Evolutionary conservation across 805 yeast genomes (phyloP), one percentile per base, ranked within the genome.

Genomic region (Grigorovia yakushimaensis): DNA sequence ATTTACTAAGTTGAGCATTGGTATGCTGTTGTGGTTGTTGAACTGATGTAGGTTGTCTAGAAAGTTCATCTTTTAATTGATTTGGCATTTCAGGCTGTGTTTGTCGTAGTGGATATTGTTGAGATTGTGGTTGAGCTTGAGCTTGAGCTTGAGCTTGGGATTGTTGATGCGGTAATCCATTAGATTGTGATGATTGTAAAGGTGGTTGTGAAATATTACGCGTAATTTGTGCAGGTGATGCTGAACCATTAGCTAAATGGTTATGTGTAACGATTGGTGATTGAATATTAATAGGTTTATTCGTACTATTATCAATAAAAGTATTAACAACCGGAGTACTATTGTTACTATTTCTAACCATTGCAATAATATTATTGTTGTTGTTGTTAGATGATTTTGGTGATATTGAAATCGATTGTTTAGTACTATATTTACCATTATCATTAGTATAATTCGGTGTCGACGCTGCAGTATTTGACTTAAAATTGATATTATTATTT

Each of bases 71-170:
- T 27, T 27, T 27, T 15, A 27, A 27, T 27, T 27, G 33, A 27
- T 10, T 27, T 27, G 33, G 13, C 13, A 27, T 10, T 27, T 27
- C 33, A 27, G 33, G 4, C 15, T 27, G 5, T 7, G 9, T 27
- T 35, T 45, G 52, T 11, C 41, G 54, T 18, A 33, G 51, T 27
- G 33, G 42, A n/a, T 44, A 51, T 33, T 49, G 51, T 10, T 22
- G 20, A 45, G 43, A 37, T 42, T 42, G 36, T 40, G 20, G 38
- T 40, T 39, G 41, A 5, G 6, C 36, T 10, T 3, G 33, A 10
- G 41, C 18, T 42, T 39, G 13, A 20, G 21, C 36, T 27, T 30
- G 7, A 30, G 33, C 2, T n/a, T 19, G 6, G n/a, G n/a, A 15
- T 33, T 33, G 37, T 15, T 33, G 37, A 3, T 23, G 27, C 9